phyloP scores from a whole-genome alignment of 306 rosid genomes.

The Rubus parviflorus region DNA sequence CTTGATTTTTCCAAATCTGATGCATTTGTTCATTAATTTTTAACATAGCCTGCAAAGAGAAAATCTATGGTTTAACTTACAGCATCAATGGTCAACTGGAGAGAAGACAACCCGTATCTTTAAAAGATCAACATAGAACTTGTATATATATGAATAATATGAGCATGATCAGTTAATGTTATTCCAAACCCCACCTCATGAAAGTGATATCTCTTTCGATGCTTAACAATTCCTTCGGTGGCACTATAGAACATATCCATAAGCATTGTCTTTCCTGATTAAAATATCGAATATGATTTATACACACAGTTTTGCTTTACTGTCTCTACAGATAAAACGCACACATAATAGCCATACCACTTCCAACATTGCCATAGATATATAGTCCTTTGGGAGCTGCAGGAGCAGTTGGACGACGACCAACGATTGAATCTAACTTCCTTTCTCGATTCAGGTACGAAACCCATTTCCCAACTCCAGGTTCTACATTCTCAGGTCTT shows the following conservation, averaged over 20 bases:
- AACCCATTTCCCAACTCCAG: slow-evolving; percentile 97
- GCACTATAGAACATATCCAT: slow-evolving; percentile 96
- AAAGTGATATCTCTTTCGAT: slow-evolving; percentile 87
- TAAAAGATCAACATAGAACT: background rate
- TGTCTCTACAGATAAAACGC: slow-evolving; percentile 9
- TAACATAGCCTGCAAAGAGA: slow-evolving; percentile 81
- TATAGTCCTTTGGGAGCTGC: slow-evolving; percentile 85
- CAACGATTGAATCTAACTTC: slow-evolving; percentile 77
- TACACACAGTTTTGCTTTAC: slow-evolving; percentile 17
- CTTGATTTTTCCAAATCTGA: slow-evolving; percentile 81
- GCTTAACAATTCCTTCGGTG: slow-evolving; percentile 77
- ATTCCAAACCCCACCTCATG: slow-evolving; percentile 72
- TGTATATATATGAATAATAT: background rate
- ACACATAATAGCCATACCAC: slow-evolving; percentile 52
- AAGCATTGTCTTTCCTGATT: slow-evolving; percentile 94
- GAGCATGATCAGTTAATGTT: slow-evolving; percentile 1
- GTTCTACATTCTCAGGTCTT: slow-evolving; percentile 58
- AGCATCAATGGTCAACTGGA: slow-evolving; percentile 11
- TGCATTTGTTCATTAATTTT: slow-evolving; percentile 97
- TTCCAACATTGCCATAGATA: slow-evolving; percentile 94
- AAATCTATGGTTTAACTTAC: background rate
- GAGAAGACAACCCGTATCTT: slow-evolving; percentile 3
- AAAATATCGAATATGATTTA: slow-evolving; percentile 29
- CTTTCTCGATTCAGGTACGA: slow-evolving; percentile 89
- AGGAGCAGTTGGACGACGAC: slow-evolving; percentile 83